Conservation (phyloP, 2,329 filamentous ascomycete genomes). For the Monosporascus sp. region DNA sequence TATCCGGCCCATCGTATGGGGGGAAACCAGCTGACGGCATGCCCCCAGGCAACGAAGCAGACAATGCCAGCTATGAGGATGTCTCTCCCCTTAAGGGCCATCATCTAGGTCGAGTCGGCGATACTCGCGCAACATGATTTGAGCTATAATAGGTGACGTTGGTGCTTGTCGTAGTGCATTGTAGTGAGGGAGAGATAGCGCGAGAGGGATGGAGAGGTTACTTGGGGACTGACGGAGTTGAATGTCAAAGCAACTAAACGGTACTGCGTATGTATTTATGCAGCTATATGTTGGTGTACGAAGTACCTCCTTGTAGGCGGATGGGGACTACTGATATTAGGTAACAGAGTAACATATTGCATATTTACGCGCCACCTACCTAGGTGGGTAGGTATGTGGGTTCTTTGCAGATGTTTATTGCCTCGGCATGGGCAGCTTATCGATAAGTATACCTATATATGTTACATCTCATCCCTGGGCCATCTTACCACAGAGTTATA, state of each 20-base stretch:
- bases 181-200: not conserved
- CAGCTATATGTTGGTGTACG: not conserved
- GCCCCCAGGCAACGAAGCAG: conserved; percentile 82
- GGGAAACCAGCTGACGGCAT: conserved; percentile 77
- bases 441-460: not conserved
- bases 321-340: no score
- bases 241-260: not conserved
- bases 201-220: not conserved
- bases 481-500: no score
- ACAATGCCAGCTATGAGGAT: conserved; percentile 62
- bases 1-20: conserved; percentile 79
- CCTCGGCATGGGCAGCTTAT: not conserved
- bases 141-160: conserved; percentile 3
- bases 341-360: no score
- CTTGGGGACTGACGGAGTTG: not conserved
- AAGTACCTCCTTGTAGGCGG: no score
- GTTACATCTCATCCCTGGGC: no score
- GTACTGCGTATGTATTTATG: not conserved
- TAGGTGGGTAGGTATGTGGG: no score
- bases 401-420: not conserved
- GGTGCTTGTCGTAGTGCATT: not conserved
- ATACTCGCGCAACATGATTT: conserved; percentile 31
- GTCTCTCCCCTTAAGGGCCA: conserved; percentile 72
- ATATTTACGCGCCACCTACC: no score
- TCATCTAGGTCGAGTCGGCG: conserved; percentile 34